Evolutionary conservation across 495 filamentous ascomycete genomes (phyloP).

Genomic region (Penicillium odoratum): DNA sequence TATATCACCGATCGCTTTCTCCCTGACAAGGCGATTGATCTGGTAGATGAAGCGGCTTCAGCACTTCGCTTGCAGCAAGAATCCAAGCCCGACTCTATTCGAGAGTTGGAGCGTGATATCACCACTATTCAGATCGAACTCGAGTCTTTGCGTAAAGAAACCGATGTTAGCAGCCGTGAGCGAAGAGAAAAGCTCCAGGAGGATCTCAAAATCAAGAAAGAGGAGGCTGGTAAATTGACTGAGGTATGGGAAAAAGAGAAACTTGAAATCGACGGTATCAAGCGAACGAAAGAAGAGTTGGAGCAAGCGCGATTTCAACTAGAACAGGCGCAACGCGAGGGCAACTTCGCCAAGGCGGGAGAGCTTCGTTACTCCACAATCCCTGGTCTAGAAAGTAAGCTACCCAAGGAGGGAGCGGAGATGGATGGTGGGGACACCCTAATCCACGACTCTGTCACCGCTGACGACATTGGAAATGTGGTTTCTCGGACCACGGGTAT

Average conservation of each 20-base stretch:
- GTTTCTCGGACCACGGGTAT: slow-evolving; percentile 92
- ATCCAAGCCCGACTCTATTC: slow-evolving; percentile 91
- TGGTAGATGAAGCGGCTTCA: slow-evolving; percentile 95
- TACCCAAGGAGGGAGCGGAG: slow-evolving; percentile 71
- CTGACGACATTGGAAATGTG: slow-evolving; percentile 90
- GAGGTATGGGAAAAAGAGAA: slow-evolving; percentile 90
- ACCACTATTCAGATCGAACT: slow-evolving; percentile 98
- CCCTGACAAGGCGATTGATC: slow-evolving; percentile 94
- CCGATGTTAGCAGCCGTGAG: slow-evolving; percentile 81
- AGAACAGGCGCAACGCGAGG: slow-evolving; percentile 82
- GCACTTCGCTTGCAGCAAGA: slow-evolving; percentile 91
- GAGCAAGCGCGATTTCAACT: slow-evolving; percentile 83
- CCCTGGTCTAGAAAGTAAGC: slow-evolving; percentile 70
- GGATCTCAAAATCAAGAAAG: slow-evolving; percentile 70
- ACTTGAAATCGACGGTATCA: slow-evolving; percentile 77
- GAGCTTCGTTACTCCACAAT: slow-evolving; percentile 87
- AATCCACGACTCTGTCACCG: slow-evolving; percentile 88
- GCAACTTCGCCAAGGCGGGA: slow-evolving; percentile 86
- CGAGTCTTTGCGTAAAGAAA: slow-evolving; percentile 93
- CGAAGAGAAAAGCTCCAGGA: slow-evolving; percentile 81
- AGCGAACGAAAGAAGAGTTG: slow-evolving; percentile 79
- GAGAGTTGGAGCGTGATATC: slow-evolving; percentile 86
- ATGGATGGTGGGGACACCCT: slow-evolving; percentile 53
- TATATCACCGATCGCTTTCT: slow-evolving; percentile 96
- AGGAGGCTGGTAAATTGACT: slow-evolving; percentile 64